A percentile compares a stretch with the other conserved stretches of the same genome.
Evolutionary conservation across 805 yeast genomes (phyloP).

Genomic region (Suhomyces canberraensis): DNA sequence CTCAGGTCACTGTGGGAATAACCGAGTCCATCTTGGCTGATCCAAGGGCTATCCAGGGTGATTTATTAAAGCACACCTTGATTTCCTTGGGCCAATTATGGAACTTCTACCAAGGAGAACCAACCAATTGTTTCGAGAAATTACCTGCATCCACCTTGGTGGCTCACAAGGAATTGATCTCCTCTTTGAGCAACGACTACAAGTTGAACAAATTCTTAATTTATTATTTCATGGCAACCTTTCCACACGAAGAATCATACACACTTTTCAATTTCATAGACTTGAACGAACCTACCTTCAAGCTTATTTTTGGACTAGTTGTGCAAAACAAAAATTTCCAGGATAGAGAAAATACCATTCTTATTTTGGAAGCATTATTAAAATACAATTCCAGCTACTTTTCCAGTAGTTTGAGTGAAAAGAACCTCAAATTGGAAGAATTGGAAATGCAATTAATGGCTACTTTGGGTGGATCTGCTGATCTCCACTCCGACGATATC

Average conservation of each 20-base stretch:
- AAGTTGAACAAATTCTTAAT: constrained; percentile 29
- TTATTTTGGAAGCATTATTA: constrained; percentile 21
- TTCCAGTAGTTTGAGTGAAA: constrained; percentile 14
- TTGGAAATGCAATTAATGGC: constrained; percentile 62
- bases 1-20: constrained; percentile 27
- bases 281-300: constrained; percentile 15
- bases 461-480: constrained; percentile 40
- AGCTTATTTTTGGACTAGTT: constrained; percentile 12
- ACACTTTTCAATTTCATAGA: constrained; percentile 23
- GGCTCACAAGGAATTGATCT: constrained; percentile 7
- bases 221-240: constrained; percentile 24
- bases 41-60: constrained; percentile 17
- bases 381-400: constrained; percentile 20
- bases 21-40: constrained; percentile 33
- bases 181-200: constrained; percentile 20
- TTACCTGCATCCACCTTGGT: constrained; percentile 23
- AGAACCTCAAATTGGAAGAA: constrained; percentile 24
- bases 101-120: constrained; percentile 23
- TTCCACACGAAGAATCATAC: constrained; percentile 18
- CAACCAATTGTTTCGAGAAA: constrained; percentile 16
- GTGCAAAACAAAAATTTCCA: constrained; percentile 12
- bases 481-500: constrained; percentile 25
- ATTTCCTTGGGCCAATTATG: constrained; percentile 42
- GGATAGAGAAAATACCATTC: constrained; percentile 15
- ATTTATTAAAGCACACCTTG: constrained; percentile 28